Evolutionary conservation across 2,329 filamentous ascomycete genomes (phyloP).

Genomic region (Penicillium sp.): DNA sequence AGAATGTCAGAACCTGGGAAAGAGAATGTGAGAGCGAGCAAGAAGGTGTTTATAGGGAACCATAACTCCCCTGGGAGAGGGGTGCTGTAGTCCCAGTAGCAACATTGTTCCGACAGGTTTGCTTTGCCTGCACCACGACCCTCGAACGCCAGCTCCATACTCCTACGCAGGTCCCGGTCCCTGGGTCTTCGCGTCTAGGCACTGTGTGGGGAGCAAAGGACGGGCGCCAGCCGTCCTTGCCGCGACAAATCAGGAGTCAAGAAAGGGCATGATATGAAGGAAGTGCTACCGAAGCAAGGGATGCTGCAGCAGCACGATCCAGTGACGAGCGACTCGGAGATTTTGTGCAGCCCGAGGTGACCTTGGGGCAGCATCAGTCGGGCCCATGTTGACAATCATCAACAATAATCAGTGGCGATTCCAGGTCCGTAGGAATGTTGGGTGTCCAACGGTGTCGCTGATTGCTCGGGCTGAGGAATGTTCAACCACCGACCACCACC

Average conservation of each 20-base stretch:
- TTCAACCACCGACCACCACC: conserved; percentile 21
- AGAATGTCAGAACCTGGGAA: conserved; percentile 46
- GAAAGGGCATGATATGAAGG: conserved; percentile 35
- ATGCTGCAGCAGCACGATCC: conserved; percentile 34
- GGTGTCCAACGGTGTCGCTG: conserved; percentile 23
- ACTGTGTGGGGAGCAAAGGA: conserved; percentile 30
- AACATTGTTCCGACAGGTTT: conserved; percentile 38
- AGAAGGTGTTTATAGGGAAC: conserved; percentile 44
- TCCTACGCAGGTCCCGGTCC: conserved; percentile 32
- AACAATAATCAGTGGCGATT: conserved; percentile 32
- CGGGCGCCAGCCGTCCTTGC: conserved; percentile 33
- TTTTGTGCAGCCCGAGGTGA: conserved; percentile 31
- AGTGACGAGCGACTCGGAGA: conserved; percentile 38
- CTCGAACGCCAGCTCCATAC: conserved; percentile 39
- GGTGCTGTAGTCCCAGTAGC: conserved; percentile 31
- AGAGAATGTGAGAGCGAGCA: conserved; percentile 47
- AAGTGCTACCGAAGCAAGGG: conserved; percentile 37
- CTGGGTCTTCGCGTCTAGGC: conserved; percentile 32
- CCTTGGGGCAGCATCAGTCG: conserved; percentile 16
- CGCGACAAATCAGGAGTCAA: conserved; percentile 40
- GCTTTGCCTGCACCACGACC: conserved; percentile 33
- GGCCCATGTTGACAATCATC: conserved; percentile 27
- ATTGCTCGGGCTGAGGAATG: conserved; percentile 33
- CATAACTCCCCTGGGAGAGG: conserved; percentile 32
- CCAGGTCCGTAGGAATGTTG: conserved; percentile 34